Percentiles rank a stretch among this genome's conserved stretches.
Evolutionary conservation across 257 asterid genomes (phyloP).

Genomic region (Coffea eugenioides): DNA sequence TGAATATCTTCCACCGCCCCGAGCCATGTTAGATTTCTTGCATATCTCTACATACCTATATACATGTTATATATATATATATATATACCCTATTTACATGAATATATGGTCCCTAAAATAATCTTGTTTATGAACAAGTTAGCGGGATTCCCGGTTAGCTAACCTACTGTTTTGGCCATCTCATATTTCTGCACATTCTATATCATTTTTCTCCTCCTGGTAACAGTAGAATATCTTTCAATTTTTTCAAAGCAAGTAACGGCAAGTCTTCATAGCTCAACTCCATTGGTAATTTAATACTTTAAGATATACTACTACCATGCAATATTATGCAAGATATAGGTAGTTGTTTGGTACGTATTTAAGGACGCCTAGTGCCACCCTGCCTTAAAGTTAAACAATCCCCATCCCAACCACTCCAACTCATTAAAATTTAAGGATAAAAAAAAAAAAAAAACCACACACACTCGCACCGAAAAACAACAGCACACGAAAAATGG

Average conservation of each 20-base stretch:
- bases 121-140: slow-evolving; percentile 42
- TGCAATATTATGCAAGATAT: background rate
- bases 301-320: no score
- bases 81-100: background rate
- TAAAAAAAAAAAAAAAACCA: background rate
- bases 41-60: background rate
- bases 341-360: background rate
- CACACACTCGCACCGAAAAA: background rate
- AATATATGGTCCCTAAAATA: slow-evolving; percentile 24
- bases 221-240: background rate
- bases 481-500: no score
- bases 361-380: background rate
- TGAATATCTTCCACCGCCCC: background rate
- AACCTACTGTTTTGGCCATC: slow-evolving; percentile 35
- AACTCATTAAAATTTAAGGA: background rate
- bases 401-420: background rate
- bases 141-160: slow-evolving; percentile 75
- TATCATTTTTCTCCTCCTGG: background rate
- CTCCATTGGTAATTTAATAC: background rate
- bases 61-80: background rate
- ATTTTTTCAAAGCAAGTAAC: background rate
- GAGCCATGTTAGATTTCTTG: background rate
- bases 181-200: slow-evolving; percentile 32
- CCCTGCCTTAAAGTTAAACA: background rate
- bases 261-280: background rate